Conservation (phyloP, 148 eudicot genomes). For the Vaccinium macrocarpon region DNA sequence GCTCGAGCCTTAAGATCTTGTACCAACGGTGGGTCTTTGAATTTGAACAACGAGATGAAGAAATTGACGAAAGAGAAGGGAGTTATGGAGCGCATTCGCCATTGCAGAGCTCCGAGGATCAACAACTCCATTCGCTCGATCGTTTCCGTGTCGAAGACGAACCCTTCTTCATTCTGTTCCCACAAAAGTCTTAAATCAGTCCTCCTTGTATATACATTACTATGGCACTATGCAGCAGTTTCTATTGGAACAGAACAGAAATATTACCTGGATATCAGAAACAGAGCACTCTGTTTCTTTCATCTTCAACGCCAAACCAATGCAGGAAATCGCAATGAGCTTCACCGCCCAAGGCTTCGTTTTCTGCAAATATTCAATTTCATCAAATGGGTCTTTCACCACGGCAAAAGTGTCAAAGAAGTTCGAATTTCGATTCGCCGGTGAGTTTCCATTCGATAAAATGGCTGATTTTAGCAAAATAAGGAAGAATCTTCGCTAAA, state of each 20-base stretch:
- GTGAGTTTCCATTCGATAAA: too few species aligned
- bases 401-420: too few species aligned
- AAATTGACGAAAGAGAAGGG: conserved; percentile 47
- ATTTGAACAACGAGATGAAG: conserved; percentile 42
- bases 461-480: too few species aligned
- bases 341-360: conserved; percentile 42
- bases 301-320: conserved; percentile 54
- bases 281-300: conserved; percentile 31
- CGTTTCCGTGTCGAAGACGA: conserved; percentile 34
- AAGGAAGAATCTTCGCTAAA: too few species aligned
- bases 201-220: neutral
- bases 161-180: conserved; percentile 31
- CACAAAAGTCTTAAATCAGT: neutral
- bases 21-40: conserved; percentile 29
- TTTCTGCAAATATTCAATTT: conserved; percentile 23
- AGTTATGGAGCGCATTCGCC: conserved; percentile 64
- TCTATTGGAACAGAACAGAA: neutral
- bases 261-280: conserved; percentile 38
- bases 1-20: conserved; percentile 44
- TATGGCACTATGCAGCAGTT: too few species aligned
- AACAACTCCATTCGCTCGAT: conserved; percentile 50
- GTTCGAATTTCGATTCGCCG: too few species aligned
- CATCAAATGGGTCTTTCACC: neutral
- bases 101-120: conserved; percentile 49
- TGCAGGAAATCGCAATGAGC: conserved; percentile 42